Conservation (phyloP, 1,284 basidiomycete species). For the Trichosporon faecale region DNA sequence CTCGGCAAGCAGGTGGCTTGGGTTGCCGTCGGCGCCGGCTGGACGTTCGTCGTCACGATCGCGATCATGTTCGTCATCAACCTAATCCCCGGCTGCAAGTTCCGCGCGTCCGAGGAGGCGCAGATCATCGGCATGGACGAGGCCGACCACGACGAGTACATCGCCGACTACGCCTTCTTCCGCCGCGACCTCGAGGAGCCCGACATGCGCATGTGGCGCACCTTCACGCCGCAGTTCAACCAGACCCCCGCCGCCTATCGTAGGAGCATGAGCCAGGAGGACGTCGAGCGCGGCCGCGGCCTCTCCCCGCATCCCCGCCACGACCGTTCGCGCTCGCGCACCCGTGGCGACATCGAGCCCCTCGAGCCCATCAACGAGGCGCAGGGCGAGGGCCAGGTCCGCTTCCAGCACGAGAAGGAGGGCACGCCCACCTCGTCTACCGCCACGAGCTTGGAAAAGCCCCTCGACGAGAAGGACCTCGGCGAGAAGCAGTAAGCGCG, state of each 20-base stretch:
- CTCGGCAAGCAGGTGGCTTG: slow-evolving; percentile 82
- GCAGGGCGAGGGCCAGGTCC: neutral
- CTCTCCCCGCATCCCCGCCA: neutral
- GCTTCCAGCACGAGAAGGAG: neutral
- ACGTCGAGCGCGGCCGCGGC: slow-evolving; percentile 5
- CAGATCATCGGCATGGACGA: slow-evolving; percentile 82
- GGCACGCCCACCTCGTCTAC: neutral
- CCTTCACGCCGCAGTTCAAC: slow-evolving; percentile 13
- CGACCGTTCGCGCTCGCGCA: neutral
- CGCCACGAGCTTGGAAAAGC: neutral
- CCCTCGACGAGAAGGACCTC: neutral
- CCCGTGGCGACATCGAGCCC: neutral
- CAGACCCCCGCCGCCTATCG: neutral
- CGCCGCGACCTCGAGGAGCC: slow-evolving; percentile 50
- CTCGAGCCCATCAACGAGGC: slow-evolving; percentile 4
- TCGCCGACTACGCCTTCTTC: slow-evolving; percentile 53
- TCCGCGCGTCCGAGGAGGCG: slow-evolving; percentile 69
- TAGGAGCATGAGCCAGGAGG: neutral
- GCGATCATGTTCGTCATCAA: slow-evolving; percentile 61
- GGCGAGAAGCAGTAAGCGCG: neutral
- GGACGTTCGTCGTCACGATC: slow-evolving; percentile 57
- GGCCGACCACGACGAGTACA: slow-evolving; percentile 51
- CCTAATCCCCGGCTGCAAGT: slow-evolving; percentile 69
- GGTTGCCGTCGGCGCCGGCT: slow-evolving; percentile 64
- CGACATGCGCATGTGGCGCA: slow-evolving; percentile 13